Evolutionary conservation across 148 eudicot genomes (phyloP).

Genomic region (Silene uniflora): DNA sequence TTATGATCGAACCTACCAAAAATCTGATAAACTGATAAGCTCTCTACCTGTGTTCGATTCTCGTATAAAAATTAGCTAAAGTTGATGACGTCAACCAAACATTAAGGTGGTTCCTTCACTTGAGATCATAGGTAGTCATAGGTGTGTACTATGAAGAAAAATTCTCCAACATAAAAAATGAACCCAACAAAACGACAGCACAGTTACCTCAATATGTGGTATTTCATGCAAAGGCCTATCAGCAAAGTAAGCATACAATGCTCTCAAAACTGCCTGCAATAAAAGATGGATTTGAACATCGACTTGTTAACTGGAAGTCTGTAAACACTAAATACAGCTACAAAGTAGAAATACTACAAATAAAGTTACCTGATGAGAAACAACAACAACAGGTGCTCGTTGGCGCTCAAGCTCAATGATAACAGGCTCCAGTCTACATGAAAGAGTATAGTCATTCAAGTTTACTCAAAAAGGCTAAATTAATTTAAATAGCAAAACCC

Average conservation of each 20-base stretch:
- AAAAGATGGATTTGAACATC: slow-evolving; percentile 1
- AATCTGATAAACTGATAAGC: too few relatives aligned
- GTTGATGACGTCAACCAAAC: too few relatives aligned
- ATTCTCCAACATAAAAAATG: not conserved
- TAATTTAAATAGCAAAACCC: not conserved
- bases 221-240: slow-evolving; percentile 93
- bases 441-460: not conserved
- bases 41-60: too few relatives aligned
- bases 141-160: not conserved
- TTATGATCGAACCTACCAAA: too few relatives aligned
- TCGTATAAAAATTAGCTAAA: too few relatives aligned
- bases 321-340: not conserved
- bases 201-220: slow-evolving; percentile 88
- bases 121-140: not conserved
- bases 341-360: slow-evolving; percentile 2
- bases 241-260: slow-evolving; percentile 96
- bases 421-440: slow-evolving; percentile 86
- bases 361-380: slow-evolving; percentile 80
- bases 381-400: slow-evolving; percentile 95
- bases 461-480: not conserved
- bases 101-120: not conserved
- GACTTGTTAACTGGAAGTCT: not conserved
- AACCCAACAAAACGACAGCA: not conserved
- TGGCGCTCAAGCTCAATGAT: slow-evolving; percentile 98
- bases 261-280: slow-evolving; percentile 77